Conservation (phyloP, 78 protist genomes). For the Tieghemostelium lacteum region DNA sequence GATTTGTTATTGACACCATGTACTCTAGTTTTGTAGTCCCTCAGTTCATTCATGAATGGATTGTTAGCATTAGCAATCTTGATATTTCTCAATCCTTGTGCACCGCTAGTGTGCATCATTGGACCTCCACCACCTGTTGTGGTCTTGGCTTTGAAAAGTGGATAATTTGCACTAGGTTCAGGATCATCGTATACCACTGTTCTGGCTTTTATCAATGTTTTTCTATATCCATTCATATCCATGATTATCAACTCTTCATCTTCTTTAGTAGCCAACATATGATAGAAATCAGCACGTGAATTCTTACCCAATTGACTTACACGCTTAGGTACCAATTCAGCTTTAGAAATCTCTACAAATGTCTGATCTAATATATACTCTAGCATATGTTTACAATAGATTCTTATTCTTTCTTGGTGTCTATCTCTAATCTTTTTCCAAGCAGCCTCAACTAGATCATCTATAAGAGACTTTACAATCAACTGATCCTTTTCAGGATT, state of each 20-base stretch:
- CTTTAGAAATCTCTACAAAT: constrained; percentile 57
- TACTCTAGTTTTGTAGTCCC: background rate
- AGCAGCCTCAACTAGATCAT: constrained; percentile 2
- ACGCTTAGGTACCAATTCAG: constrained; percentile 53
- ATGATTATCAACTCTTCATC: constrained; percentile 49
- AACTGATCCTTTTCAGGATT: constrained; percentile 1
- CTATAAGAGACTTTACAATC: constrained; percentile 1
- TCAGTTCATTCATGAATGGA: constrained; percentile 26
- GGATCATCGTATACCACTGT: background rate
- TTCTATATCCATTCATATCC: constrained; percentile 26
- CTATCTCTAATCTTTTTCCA: constrained; percentile 32
- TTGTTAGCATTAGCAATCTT: constrained; percentile 28
- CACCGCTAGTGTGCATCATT: too few species aligned
- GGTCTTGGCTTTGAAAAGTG: constrained; percentile 15
- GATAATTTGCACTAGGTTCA: constrained; percentile 32
- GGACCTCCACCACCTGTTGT: background rate
- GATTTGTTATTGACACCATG: background rate
- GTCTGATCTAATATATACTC: constrained; percentile 55
- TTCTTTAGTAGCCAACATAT: constrained; percentile 6
- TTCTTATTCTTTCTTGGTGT: constrained; percentile 41
- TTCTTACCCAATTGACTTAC: constrained; percentile 37
- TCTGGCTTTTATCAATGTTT: background rate
- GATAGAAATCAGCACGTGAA: constrained; percentile 39
- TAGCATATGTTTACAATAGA: constrained; percentile 47
- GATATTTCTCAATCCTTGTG: constrained; percentile 46